Base-by-base conservation (phyloP, 2,329 filamentous ascomycete species). In the Colletotrichum musicola region DNA sequence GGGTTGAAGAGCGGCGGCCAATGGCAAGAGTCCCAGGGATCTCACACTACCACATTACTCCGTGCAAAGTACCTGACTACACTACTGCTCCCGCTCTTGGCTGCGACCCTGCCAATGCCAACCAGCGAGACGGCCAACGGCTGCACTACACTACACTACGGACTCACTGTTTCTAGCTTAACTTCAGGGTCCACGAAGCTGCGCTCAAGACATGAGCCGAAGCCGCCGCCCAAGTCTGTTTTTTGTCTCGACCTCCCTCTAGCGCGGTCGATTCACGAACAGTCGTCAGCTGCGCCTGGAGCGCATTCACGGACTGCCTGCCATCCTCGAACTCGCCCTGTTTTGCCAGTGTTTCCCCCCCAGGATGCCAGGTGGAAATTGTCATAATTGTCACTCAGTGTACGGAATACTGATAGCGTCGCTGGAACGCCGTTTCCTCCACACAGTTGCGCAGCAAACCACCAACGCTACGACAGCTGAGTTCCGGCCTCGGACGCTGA, bases 311-410 rank as follows among this genome's bases (percentile, higher is more conserved):
- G 44, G 44, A 22, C 42, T 14, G 27, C 6, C 44, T 25, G n/a
- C 9, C n/a, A 22, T 20, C 40, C 55, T 49, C 61, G 38, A 59
- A 35, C 22, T 20, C 18, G 22, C 27, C 9, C 53, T 55, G 65
- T 65, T 65, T 65, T 42, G 62, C 62, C 62, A 51, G 42, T 51
- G 61, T 60, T 60, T 55, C 51, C 50, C 22, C 25, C 25, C 18
- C 22, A 30, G 9, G 9, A 25, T 25, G 18, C 27, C 25, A 55
- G 44, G 54, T 64, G 61, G 61, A 64, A 64, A 68, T 64, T 64
- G 40, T 40, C 16, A 53, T 27, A 27, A 13, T n/a, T 55, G 40
- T 68, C 65, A 58, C 53, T 9, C 27, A 2, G 20, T 22, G 20
- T 2, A 22, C 20, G 22, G 22, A 25, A 4, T 25, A 25, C 4